Percentiles rank a stretch among this genome's conserved stretches.
These are phyloP conservation scores for Globisporangium nagaii DNA, from an alignment of 352 stramenopile species.

Conservation along the genomic window DNA sequence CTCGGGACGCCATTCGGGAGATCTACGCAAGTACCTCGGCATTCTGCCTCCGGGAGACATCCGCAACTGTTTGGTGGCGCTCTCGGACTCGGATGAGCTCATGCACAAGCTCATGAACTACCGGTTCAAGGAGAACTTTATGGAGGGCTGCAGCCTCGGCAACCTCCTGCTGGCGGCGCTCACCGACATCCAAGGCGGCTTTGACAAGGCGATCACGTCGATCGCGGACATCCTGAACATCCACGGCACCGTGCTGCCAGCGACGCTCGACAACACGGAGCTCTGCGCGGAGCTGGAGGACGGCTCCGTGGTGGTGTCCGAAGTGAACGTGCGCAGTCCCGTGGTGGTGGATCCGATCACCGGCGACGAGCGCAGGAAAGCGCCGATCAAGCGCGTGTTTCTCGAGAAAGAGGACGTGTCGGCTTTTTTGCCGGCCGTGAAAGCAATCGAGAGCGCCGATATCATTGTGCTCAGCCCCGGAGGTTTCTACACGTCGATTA, in stretches of 20 bases:
- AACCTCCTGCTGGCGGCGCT: slow-evolving; percentile 77
- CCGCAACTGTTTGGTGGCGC: slow-evolving; percentile 79
- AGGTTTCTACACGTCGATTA: slow-evolving; percentile 86
- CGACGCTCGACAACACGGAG: slow-evolving; percentile 82
- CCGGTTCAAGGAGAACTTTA: slow-evolving; percentile 84
- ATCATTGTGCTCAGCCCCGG: slow-evolving; percentile 80
- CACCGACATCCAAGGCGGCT: slow-evolving; percentile 76
- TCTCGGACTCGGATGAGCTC: slow-evolving; percentile 80
- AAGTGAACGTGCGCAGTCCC: slow-evolving; percentile 79
- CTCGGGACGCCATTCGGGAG: slow-evolving; percentile 74
- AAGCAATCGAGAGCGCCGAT: slow-evolving; percentile 79
- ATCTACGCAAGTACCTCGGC: slow-evolving; percentile 75
- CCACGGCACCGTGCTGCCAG: slow-evolving; percentile 65
- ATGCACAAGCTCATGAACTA: slow-evolving; percentile 89
- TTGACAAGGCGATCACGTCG: slow-evolving; percentile 77
- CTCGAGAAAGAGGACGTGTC: slow-evolving; percentile 68
- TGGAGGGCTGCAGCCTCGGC: slow-evolving; percentile 80
- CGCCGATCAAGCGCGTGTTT: slow-evolving; percentile 78
- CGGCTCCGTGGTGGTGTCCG: slow-evolving; percentile 64
- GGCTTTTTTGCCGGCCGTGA: slow-evolving; percentile 67
- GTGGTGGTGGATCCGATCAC: slow-evolving; percentile 27
- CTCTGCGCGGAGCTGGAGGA: slow-evolving; percentile 74
- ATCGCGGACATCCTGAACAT: slow-evolving; percentile 87
- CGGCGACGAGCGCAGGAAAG: slow-evolving; percentile 40
- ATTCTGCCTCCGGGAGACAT: slow-evolving; percentile 83